Base-by-base conservation (phyloP, 805 yeast species). In the Kuraishia molischiana region DNA sequence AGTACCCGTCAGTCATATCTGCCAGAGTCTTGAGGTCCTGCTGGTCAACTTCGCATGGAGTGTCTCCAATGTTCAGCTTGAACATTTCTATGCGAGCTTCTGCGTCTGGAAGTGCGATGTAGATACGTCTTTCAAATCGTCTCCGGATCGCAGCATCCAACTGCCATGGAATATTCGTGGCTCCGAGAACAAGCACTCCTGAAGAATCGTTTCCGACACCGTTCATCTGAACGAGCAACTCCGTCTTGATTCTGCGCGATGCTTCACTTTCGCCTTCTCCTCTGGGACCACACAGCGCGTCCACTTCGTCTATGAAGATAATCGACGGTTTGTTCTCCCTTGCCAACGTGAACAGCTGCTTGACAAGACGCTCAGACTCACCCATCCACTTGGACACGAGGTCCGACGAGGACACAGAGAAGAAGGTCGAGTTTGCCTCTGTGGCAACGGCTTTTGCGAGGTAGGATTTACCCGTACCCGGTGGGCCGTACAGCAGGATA, bases 371-470 rank as follows among this genome's bases (percentile, higher is more conserved):
- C 60, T 92, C 98, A 19, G 94, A 80, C 59, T 92, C 98, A 50
- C 98, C 98, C 97, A 90, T 90, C 98, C 98, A 92, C 59, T 92
- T 92, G 47, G 95, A 82, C 3, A 92, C 97, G 50, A 92, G 71
- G 59, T 92, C 98, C 11, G 95, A 84, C 0, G 96, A 86, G n/a
- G 95, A 82, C 1, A 92, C 95, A 2, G 95, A 84, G 61, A 92
- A 92, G 51, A 92, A 92, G 0, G 98, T 92, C 0, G 97, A 85
- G 56, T 90, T 87, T 36, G 97, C 96, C 52, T 92, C 98, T 0
- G 98, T 92, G 19, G 98, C 98, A 6, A 92, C 97, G 0, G 98
- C 98, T 56, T 92, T 92, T 9, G 98, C 98, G 41, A 92, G 65
- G 53, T 80, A 92, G 2, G 97, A 90, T 54, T 92, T 92, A 68